A percentile compares a stretch with the other conserved stretches of the same genome.
phyloP scores from a whole-genome alignment of 1,284 basidiomycete genomes.

The Apiotrichum sp. region DNA sequence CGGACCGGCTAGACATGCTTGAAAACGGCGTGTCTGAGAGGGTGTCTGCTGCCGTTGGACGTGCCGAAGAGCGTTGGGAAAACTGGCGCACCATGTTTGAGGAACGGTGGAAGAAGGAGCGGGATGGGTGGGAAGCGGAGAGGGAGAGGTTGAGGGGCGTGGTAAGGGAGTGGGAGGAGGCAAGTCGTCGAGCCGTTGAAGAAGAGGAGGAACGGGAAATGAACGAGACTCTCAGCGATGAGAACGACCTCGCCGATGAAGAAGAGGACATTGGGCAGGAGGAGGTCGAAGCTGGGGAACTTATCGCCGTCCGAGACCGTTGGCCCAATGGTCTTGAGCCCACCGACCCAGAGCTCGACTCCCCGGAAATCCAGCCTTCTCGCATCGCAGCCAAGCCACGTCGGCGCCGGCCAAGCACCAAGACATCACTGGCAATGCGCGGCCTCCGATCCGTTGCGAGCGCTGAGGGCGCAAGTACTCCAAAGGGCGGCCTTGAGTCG shows the following conservation, averaged over 20 bases:
- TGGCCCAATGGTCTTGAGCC: conserved; percentile 11
- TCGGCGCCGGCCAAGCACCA: conserved; percentile 32
- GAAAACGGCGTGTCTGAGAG: conserved; percentile 50
- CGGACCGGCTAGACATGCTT: conserved; percentile 52
- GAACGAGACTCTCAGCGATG: conserved; percentile 43
- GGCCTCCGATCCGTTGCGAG: conserved; percentile 29
- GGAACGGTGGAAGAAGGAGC: conserved; percentile 68
- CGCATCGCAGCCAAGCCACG: conserved; percentile 17
- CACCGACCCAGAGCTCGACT: neutral
- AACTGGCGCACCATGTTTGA: conserved; percentile 56
- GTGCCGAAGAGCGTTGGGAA: conserved; percentile 67
- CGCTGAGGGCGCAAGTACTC: conserved; percentile 24
- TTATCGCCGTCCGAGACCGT: conserved; percentile 8
- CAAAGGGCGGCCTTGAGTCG: conserved; percentile 14
- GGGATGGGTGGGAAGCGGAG: conserved; percentile 76
- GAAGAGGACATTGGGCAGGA: conserved; percentile 21
- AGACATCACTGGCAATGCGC: conserved; percentile 29
- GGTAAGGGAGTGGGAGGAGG: conserved; percentile 74
- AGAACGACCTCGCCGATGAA: conserved; percentile 31
- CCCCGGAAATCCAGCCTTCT: conserved; percentile 1
- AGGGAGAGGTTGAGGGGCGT: conserved; percentile 67
- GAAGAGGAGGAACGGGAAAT: conserved; percentile 46
- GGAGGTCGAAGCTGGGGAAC: conserved; percentile 15
- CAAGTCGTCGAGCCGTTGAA: conserved; percentile 48
- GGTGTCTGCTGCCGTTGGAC: conserved; percentile 50